Conservation (phyloP, 805 yeast genomes). For the Barnettozyma vustinii region DNA sequence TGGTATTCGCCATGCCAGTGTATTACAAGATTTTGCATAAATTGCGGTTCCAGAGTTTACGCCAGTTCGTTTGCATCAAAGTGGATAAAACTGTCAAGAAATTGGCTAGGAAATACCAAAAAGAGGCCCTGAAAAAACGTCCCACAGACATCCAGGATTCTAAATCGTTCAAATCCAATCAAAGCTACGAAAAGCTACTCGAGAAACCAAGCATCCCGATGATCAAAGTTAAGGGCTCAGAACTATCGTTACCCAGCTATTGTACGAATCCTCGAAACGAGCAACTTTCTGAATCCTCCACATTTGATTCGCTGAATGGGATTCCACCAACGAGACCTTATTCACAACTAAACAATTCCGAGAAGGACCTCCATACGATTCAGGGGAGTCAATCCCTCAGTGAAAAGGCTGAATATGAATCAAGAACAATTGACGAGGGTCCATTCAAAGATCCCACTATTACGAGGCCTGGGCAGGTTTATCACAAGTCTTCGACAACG, state of each 20-base stretch:
- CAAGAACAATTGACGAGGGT: neutral
- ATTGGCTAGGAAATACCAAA: constrained; percentile 39
- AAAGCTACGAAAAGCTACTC: neutral
- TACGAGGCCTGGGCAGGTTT: constrained; percentile 5
- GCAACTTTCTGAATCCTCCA: constrained; percentile 1
- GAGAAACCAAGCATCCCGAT: constrained; percentile 11
- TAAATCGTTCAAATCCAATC: neutral
- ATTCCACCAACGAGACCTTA: constrained; percentile 4
- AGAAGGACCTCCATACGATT: neutral
- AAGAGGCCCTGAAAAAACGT: constrained; percentile 25
- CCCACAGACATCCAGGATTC: neutral
- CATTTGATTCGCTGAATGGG: constrained; percentile 5
- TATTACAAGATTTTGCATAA: constrained; percentile 38
- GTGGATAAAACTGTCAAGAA: constrained; percentile 53
- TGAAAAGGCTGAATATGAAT: neutral
- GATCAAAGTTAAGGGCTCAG: neutral
- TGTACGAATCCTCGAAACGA: neutral
- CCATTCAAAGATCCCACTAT: constrained; percentile 8
- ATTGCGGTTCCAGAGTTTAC: constrained; percentile 38
- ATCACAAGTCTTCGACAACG: neutral
- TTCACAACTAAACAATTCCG: constrained; percentile 4
- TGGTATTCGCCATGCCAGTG: constrained; percentile 47
- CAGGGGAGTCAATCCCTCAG: neutral
- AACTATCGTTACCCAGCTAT: neutral
- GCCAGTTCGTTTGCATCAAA: constrained; percentile 54